Base-by-base conservation (phyloP, 192 early-diverging fungal genomes). In the Rhizophagus prolifer region DNA sequence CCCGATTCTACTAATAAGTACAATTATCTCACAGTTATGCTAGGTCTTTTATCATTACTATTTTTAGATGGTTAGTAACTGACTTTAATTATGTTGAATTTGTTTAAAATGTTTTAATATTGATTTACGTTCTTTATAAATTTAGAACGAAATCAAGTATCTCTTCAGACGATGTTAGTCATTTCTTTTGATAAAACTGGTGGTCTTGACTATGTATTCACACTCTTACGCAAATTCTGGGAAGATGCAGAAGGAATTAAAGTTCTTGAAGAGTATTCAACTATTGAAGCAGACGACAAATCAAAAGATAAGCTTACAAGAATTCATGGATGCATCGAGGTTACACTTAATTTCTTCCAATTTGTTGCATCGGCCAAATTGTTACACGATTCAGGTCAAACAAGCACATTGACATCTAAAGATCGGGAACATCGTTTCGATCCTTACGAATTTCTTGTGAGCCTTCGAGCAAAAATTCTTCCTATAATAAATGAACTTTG, bases 321-420 rank as follows among this genome's bases (percentile, higher is more conserved):
- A 23, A 76, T 88, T 16, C 69, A 89, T 30, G 79, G 71, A 44
- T 79, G 86, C 19, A 80, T 93, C 10, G 90, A 94, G 75, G 77
- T 85, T 9, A 74, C 85, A 19, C 74, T 94, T 16, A 83, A 83
- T 36, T 85, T 95, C 5, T 80, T 98, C 31, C 87, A 90, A 71
- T 88, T 88, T 41, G 75, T 94, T 59, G 77, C 86, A 19, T 94
- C 95, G 26, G 84, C 86, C 61, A 92, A 93, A 67, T 82, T 92
- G 9, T 79, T 96, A 28, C 84, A 86, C 16, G 93, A 95, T 63
- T 94, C 94, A 19, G 88, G 94, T 9, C 87, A 88, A 66, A 93
- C 93, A 10, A 62, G 80, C 16, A 54, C 77, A 0, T 72, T 94
- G 23, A 81, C 74, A 13, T 81, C 81, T 10, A 87, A 84, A 60